A percentile compares a stretch with the other conserved stretches of the same genome.
These are phyloP conservation scores for Mallotus nudiflorus DNA, from an alignment of 345 rosid species.

Conservation along the genomic window DNA sequence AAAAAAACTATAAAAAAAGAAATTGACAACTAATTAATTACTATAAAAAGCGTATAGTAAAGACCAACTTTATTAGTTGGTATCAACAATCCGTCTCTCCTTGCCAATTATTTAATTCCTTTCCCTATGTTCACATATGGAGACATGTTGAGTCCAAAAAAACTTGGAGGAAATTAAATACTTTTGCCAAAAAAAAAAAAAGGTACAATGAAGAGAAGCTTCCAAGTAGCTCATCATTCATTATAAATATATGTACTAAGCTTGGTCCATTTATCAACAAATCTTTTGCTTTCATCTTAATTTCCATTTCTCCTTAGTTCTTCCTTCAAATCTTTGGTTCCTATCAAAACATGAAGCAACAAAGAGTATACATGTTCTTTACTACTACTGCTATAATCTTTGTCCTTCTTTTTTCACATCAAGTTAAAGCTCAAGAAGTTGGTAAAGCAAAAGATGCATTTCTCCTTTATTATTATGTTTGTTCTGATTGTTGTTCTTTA, in stretches of 20 bases:
- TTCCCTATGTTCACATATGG: neutral
- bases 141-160: neutral
- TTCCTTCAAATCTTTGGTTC: neutral
- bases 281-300: neutral
- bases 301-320: no score
- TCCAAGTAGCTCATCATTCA: neutral
- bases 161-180: neutral
- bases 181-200: neutral
- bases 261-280: neutral
- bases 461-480: no score
- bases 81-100: neutral
- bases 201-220: neutral
- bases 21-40: no score
- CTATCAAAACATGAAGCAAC: slow-evolving; percentile 8
- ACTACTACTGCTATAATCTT: neutral
- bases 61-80: neutral
- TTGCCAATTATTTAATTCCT: neutral
- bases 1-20: no score
- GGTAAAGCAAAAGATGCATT: slow-evolving; percentile 17
- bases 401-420: slow-evolving; percentile 11
- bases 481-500: no score
- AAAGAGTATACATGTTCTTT: neutral
- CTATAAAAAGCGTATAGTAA: no score
- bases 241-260: neutral
- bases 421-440: slow-evolving; percentile 37